Percentiles rank a stretch among this genome's conserved stretches.
These are phyloP conservation scores for Dryas alaskensis DNA, from an alignment of 306 rosid species.

Conservation along the genomic window DNA sequence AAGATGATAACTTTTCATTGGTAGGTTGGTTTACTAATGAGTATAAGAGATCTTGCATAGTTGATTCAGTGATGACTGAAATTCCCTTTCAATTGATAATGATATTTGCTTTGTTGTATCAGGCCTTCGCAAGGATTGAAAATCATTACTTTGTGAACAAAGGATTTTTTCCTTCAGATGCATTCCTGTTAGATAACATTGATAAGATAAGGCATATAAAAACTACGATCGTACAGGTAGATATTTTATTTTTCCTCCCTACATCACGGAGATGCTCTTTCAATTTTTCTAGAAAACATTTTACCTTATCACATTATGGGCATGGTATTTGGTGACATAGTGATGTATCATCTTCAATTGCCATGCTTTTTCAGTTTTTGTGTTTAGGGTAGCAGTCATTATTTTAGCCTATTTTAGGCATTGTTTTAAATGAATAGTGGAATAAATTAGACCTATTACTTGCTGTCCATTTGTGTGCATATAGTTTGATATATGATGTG, in stretches of 20 bases:
- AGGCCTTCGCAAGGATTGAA: constrained; percentile 99
- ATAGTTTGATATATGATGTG: background rate
- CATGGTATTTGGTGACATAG: background rate
- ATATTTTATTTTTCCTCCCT: constrained; percentile 6
- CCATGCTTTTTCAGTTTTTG: background rate
- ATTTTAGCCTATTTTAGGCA: background rate
- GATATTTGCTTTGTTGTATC: constrained; percentile 20
- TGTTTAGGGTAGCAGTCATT: background rate
- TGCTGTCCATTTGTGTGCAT: background rate
- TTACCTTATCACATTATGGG: background rate
- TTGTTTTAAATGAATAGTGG: background rate
- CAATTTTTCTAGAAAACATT: background rate
- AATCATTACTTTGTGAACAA: constrained; percentile 81
- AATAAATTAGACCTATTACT: background rate
- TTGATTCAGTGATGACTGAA: background rate
- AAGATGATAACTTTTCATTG: constrained; percentile 78
- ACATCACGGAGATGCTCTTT: background rate
- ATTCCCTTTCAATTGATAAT: constrained; percentile 19
- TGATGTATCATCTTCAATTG: background rate
- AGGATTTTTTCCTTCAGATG: constrained; percentile 86
- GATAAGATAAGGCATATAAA: constrained; percentile 84
- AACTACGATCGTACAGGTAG: constrained; percentile 80
- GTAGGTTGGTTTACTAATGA: constrained; percentile 39
- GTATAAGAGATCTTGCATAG: background rate
- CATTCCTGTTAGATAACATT: constrained; percentile 68